Evolutionary conservation across 78 protist genomes (phyloP), one percentile per base, ranked within the genome.

Genomic region (Dictyostelium capitatum): DNA sequence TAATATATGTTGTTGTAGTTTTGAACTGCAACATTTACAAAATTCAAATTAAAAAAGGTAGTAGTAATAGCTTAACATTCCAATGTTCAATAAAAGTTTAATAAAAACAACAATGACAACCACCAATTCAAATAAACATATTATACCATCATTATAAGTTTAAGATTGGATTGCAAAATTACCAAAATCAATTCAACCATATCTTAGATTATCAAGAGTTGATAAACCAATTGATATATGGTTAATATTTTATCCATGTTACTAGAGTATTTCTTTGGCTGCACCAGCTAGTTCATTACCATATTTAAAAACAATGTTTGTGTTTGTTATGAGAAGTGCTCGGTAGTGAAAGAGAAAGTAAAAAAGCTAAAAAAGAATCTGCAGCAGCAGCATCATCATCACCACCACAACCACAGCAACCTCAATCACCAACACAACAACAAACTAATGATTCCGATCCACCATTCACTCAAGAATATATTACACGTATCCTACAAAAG

Each of bases 271-370:
- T 30, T 56, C 82, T 37, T 46, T 89, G 17, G 84, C 90, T 1
- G 75, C 95, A 50, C 53, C 70, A 9, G 78, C 75, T 10, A 85
- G 95, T 0, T 10, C 25, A 4, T 50, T 89, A 20, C 95, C 95
- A 23, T 59, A 81, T 65, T 15, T 79, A 8, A 82, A 43, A 32
- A 15, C 80, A 30, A 56, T 79, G 80, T 9, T 28, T 0, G 82
- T 81, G 80, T 97, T 96, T 70, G 53, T 95, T 23, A 97, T 97
- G 99, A 94, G 99, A 43, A 95, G 98, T 25, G 98, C 98, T 11
- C 98, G 99, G 8, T 98, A 98, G n/a, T n/a, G n/a, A n/a, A n/a
- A n/a, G n/a, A n/a, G n/a, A n/a, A n/a, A n/a, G n/a, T n/a, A n/a
- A n/a, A n/a, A n/a, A n/a, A n/a, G n/a, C n/a, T n/a, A n/a, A n/a